These are phyloP conservation scores for Fragilaria crotonensis DNA, from an alignment of 108 stramenopile genomes.

Conservation along the genomic window DNA sequence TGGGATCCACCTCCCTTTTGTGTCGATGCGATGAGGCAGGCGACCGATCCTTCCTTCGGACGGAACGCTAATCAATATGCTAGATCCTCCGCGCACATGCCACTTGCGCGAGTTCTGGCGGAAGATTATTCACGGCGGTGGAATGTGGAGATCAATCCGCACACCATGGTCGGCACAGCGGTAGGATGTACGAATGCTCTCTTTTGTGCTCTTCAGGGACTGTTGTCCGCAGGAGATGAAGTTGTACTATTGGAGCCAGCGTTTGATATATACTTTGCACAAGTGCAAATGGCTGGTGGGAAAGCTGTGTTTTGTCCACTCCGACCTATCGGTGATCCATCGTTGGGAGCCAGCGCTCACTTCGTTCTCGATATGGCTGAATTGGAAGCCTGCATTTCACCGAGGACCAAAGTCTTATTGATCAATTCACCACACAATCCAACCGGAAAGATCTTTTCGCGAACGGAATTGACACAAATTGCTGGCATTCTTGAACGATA, in stretches of 20 bases:
- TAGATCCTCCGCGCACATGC: constrained; percentile 62
- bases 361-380: constrained; percentile 67
- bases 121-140: constrained; percentile 47
- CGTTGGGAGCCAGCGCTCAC: constrained; percentile 24
- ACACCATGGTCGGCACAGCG: constrained; percentile 64
- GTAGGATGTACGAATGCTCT: constrained; percentile 79
- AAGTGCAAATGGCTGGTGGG: constrained; percentile 59
- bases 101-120: constrained; percentile 60
- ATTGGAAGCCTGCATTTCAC: constrained; percentile 52
- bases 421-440: constrained; percentile 99
- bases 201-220: constrained; percentile 60
- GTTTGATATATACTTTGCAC: constrained; percentile 69
- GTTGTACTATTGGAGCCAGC: constrained; percentile 80
- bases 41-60: constrained; percentile 31
- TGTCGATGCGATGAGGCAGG: constrained; percentile 39
- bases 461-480: constrained; percentile 62
- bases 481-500: constrained; percentile 48
- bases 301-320: constrained; percentile 42
- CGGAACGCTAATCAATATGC: constrained; percentile 69
- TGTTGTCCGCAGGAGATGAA: constrained; percentile 74
- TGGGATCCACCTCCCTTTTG: constrained; percentile 79
- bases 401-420: constrained; percentile 55
- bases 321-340: constrained; percentile 12
- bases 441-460: constrained; percentile 92
- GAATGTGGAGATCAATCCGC: constrained; percentile 34